Evolutionary conservation across 805 yeast genomes (phyloP), one percentile per base, ranked within the genome.

Genomic region (Allodekkera sacchari): DNA sequence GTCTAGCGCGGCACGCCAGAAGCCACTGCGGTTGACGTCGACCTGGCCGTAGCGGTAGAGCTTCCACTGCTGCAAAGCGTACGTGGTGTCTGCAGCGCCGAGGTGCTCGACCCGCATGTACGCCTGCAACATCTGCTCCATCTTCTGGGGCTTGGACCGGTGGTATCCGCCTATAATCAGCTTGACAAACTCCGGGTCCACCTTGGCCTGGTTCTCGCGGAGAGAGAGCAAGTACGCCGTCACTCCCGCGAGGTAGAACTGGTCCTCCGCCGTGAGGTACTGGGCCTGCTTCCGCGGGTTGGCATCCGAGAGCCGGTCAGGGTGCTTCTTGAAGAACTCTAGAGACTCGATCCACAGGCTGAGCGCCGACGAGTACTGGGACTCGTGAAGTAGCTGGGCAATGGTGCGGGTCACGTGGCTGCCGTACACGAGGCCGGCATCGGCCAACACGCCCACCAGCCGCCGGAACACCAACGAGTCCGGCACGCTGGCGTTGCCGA

Each of bases 341-440:
- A 47, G 30, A 16, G 43, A 31, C 24, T 50, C 50, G 27, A 52
- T 42, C 51, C 53, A 55, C 4, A 47, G 17, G n/a, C 48, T 42
- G 18, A 57, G 31, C 3, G 56, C 58, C 26, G 45, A 47, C 7
- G 45, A 24, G 25, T 35, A 45, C 25, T 50, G 44, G 5, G 33
- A 32, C 17, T 55, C 61, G 4, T 14, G 12, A 6, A 52, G 19
- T 7, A 53, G 38, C n/a, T 35, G 32, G 7, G 23, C 35, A 23
- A 52, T 38, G n/a, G 39, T 45, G 31, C 53, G 41, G 13, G 35
- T 41, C 13, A 52, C 42, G 30, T 53, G 59, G 9, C 50, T 38
- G n/a, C 37, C 43, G 32, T 51, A 49, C n/a, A 50, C 30, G 4
- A 50, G n/a, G 10, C 41, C 30, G 25, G 35, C 26, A 1, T 43